Base-by-base conservation (phyloP, 2,329 filamentous ascomycete genomes). In the Achaetomium macrosporum region DNA sequence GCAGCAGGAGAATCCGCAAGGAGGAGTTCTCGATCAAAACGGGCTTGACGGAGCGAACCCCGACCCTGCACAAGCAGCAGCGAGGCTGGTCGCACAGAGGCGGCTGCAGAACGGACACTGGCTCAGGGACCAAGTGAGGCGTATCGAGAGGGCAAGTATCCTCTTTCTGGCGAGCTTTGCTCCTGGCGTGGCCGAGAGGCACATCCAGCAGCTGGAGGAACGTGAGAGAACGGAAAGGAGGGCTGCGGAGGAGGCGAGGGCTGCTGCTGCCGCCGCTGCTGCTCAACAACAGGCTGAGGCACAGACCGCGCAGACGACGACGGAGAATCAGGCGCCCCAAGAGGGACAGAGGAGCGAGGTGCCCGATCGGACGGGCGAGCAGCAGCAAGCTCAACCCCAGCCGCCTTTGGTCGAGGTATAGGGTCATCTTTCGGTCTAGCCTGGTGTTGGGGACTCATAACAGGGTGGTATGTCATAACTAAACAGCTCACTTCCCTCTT, bases 91-190 rank as follows among this genome's bases (percentile, higher is more conserved):
- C 2, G 76, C 72, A 40, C 67, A 73, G 57, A 72, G 71, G 31
- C 69, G 72, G 51, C 60, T 68, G 15, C 66, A 66, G 2, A 76
- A 81, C 57, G 71, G 69, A 9, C 72, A 71, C 43, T 76, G 78
- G 75, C 59, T 81, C 5, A 63, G 75, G 55, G 66, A 74, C 47
- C 76, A 78, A 51, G 66, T 78, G 5, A 72, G 81, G 52, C 71
- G 79, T 11, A 61, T 81, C 7, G 82, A 86, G 66, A 76, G 83
- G 57, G 78, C 81, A 16, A 73, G 78, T 0, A 73, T 85, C 15
- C 70, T 86, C 20, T 85, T 86, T 61, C 69, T 86, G 19, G 83
- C 83, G 17, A 86, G 83, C 63, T 76, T 86, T 55, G 80, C 82
- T 1, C 83, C 83, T 1, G 83, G 83, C 10, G 76, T 86, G 20